phyloP scores from a whole-genome alignment of 2,329 filamentous ascomycete species.

The Xylariaceae sp. region DNA sequence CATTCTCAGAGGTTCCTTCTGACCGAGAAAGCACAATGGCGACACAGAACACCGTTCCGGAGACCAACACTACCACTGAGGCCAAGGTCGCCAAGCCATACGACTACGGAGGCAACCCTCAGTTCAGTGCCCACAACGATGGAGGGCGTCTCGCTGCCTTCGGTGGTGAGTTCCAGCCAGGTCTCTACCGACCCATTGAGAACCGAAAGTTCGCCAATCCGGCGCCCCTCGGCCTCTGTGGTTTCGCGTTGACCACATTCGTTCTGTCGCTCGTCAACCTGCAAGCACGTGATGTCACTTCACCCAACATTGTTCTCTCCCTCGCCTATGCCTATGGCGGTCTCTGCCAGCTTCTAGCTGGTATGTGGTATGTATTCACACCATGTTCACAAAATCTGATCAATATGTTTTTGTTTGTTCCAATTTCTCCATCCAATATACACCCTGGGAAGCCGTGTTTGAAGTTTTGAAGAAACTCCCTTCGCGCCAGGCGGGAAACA shows the following conservation, averaged over 20 bases:
- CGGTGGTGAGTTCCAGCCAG: slow-evolving; percentile 70
- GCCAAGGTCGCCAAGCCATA: slow-evolving; percentile 26
- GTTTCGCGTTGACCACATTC: slow-evolving; percentile 81
- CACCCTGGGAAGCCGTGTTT: too few species aligned
- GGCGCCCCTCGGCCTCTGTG: slow-evolving; percentile 69
- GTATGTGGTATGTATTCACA: slow-evolving; percentile 69
- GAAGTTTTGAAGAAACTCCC: too few species aligned
- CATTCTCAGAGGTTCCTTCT: too few species aligned
- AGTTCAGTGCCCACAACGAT: slow-evolving; percentile 32
- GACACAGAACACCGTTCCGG: too few species aligned
- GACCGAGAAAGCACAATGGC: too few species aligned
- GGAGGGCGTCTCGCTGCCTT: slow-evolving; percentile 53
- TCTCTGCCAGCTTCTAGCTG: slow-evolving; percentile 72
- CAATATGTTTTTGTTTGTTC: too few species aligned
- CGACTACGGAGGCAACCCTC: slow-evolving; percentile 39
- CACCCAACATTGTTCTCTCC: slow-evolving; percentile 64
- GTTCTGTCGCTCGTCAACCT: slow-evolving; percentile 73
- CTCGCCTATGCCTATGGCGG: slow-evolving; percentile 73
- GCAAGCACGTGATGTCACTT: slow-evolving; percentile 54
- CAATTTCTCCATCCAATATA: too few species aligned
- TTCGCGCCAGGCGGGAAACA: too few species aligned
- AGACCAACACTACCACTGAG: too few species aligned
- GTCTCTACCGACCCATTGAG: slow-evolving; percentile 59
- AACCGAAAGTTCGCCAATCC: slow-evolving; percentile 76
- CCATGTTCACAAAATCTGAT: background rate